phyloP scores from a whole-genome alignment of 1,284 basidiomycete species.

The Boletellus sp. region DNA sequence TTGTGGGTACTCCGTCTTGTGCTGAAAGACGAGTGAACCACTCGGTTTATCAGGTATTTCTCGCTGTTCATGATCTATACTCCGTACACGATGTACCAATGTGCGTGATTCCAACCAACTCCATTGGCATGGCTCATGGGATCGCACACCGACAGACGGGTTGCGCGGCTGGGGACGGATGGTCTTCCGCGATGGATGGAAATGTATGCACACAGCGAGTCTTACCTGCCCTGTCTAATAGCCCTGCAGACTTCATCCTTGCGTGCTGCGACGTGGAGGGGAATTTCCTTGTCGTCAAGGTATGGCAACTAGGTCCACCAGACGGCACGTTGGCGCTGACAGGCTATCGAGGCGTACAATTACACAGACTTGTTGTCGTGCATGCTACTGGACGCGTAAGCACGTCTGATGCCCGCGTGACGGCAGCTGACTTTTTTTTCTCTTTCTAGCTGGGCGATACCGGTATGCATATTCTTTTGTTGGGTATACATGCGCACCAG shows the following conservation, averaged over 20 bases:
- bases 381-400: conserved; percentile 81
- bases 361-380: conserved; percentile 84
- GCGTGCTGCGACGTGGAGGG: conserved; percentile 81
- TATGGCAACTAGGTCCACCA: conserved; percentile 19
- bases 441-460: conserved; percentile 71
- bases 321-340: background rate
- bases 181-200: conserved; percentile 76
- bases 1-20: conserved; percentile 46
- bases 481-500: conserved; percentile 77
- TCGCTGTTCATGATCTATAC: conserved; percentile 73
- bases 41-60: conserved; percentile 57
- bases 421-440: conserved; percentile 8
- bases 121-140: background rate
- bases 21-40: background rate
- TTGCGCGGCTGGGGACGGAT: conserved; percentile 74
- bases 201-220: conserved; percentile 49
- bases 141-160: conserved; percentile 50
- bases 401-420: conserved; percentile 10
- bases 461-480: conserved; percentile 76
- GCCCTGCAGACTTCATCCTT: conserved; percentile 60
- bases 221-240: conserved; percentile 3
- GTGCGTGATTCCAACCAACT: conserved; percentile 39
- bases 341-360: conserved; percentile 59
- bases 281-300: conserved; percentile 80
- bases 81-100: conserved; percentile 82